Percentiles rank a stretch among this genome's conserved stretches.
phyloP scores from a whole-genome alignment of 139 green algal genomes.

The Chlorella vulgaris region DNA sequence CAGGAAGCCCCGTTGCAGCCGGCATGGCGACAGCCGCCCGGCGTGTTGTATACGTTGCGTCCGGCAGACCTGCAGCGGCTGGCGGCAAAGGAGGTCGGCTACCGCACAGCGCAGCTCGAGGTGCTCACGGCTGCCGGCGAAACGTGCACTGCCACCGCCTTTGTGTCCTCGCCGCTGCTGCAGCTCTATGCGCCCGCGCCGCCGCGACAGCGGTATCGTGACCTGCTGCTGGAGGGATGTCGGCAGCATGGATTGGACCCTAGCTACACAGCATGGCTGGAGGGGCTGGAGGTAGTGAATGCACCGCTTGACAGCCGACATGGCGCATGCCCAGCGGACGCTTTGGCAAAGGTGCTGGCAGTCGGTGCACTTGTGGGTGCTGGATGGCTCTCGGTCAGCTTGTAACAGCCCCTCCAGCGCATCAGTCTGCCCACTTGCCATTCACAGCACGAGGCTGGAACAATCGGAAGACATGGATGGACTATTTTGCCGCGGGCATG shows the following conservation, averaged over 20 bases:
- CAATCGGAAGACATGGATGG: no score
- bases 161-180: conserved; percentile 10
- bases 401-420: background rate
- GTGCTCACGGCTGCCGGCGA: background rate
- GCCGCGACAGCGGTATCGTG: background rate
- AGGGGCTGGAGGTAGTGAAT: background rate
- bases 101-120: background rate
- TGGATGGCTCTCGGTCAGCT: background rate
- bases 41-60: conserved; percentile 19
- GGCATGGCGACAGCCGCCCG: conserved; percentile 11
- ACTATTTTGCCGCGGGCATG: no score
- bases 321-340: background rate
- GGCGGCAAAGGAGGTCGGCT: conserved; percentile 19
- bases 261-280: background rate
- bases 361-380: background rate
- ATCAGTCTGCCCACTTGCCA: no score
- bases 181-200: background rate
- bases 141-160: background rate
- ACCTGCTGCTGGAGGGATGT: background rate
- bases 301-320: background rate
- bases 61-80: conserved; percentile 4
- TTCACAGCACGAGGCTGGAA: no score
- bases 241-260: background rate
- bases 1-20: background rate
- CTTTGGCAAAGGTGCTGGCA: background rate